A percentile compares a stretch with the other conserved stretches of the same genome.
Evolutionary conservation across 2,329 filamentous ascomycete genomes (phyloP).

Genomic region (Mollisia scopiformis): DNA sequence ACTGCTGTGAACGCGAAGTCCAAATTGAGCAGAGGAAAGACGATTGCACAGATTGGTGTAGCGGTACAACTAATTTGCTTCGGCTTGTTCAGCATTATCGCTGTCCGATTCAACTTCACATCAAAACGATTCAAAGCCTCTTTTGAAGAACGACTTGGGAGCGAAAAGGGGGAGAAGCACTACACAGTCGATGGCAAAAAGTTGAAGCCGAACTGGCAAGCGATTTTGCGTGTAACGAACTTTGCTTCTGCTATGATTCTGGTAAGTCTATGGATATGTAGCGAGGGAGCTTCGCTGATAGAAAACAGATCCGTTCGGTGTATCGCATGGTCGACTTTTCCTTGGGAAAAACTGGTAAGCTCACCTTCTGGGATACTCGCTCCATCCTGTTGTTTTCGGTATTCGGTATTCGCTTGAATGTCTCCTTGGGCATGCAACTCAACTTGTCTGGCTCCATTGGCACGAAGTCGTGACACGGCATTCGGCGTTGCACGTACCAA

Average conservation of each 20-base stretch:
- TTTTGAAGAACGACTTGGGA: slow-evolving; percentile 33
- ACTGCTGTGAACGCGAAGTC: slow-evolving; percentile 36
- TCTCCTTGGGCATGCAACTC: too few relatives aligned
- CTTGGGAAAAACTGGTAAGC: slow-evolving; percentile 22
- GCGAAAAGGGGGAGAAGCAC: slow-evolving; percentile 23
- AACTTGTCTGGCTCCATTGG: too few relatives aligned
- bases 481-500: too few relatives aligned
- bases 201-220: slow-evolving; percentile 36
- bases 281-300: slow-evolving; percentile 29
- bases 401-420: too few relatives aligned
- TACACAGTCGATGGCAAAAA: slow-evolving; percentile 31
- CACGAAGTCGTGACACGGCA: too few relatives aligned
- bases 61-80: slow-evolving; percentile 48
- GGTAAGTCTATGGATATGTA: slow-evolving; percentile 28
- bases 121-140: slow-evolving; percentile 41
- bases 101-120: slow-evolving; percentile 50
- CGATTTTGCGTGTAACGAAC: slow-evolving; percentile 37
- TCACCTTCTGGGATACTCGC: too few relatives aligned
- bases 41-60: slow-evolving; percentile 44
- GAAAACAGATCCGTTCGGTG: slow-evolving; percentile 26
- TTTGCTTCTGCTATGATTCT: slow-evolving; percentile 37
- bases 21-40: slow-evolving; percentile 40
- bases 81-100: slow-evolving; percentile 48
- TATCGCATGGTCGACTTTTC: slow-evolving; percentile 33
- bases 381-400: too few relatives aligned